Conservation (phyloP, 441 rosid species). For the Adansonia madagascariensis region DNA sequence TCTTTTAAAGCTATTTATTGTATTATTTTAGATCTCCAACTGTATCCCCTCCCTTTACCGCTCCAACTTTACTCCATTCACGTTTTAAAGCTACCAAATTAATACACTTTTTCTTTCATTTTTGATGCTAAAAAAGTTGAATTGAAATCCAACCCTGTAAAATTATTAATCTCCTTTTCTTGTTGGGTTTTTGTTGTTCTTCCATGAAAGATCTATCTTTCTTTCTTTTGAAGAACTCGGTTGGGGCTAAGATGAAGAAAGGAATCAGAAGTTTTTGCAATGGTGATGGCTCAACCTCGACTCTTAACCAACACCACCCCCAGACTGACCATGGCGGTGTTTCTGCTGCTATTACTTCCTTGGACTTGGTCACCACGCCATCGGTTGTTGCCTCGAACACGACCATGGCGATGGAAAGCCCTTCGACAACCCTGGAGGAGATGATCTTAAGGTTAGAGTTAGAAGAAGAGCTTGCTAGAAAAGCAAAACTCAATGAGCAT, state of each 20-base stretch:
- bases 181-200: neutral
- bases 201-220: conserved; percentile 69
- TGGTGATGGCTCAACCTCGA: conserved; percentile 71
- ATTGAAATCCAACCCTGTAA: neutral
- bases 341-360: neutral
- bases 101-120: neutral
- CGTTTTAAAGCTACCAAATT: conserved; percentile 2
- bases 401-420: neutral
- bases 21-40: conserved; percentile 14
- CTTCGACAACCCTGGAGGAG: conserved; percentile 69
- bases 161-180: neutral
- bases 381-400: conserved; percentile 27
- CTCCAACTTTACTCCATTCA: conserved; percentile 20
- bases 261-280: conserved; percentile 60
- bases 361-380: conserved; percentile 12
- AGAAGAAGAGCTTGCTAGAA: conserved; percentile 73
- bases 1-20: conserved; percentile 23
- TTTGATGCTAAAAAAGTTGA: neutral
- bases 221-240: conserved; percentile 59
- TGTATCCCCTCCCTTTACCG: neutral
- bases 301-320: conserved; percentile 51
- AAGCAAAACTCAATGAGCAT: conserved; percentile 40
- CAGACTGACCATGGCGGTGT: conserved; percentile 6
- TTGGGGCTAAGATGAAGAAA: conserved; percentile 70
- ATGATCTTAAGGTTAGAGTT: conserved; percentile 79